Evolutionary conservation across 2,329 filamentous ascomycete species (phyloP), one percentile per base, ranked within the genome.

Genomic region (Pleomassaria siparia): DNA sequence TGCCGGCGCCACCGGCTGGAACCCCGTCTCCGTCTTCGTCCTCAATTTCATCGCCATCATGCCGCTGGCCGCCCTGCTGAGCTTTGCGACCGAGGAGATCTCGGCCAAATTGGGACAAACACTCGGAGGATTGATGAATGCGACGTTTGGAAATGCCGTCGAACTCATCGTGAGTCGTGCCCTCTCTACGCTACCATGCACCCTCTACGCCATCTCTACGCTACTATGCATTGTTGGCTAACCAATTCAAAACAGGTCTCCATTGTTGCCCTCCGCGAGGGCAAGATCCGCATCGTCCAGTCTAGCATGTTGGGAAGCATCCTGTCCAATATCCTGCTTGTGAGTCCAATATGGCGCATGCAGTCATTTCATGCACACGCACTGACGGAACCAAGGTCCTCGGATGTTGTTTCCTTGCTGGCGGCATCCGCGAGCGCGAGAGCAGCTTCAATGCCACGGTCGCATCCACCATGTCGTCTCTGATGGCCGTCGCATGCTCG

Each of bases 241-340:
- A 53, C 39, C n/a, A 13, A 54, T 50, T 44, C n/a, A 39, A 41
- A 43, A 9, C 65, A 92, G 88, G 89, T 95, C 67, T 95, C 89
- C 69, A 92, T 97, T 59, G 87, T 97, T 55, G 94, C 94, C 15
- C 80, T 99, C 37, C 83, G 79, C 56, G 84, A 94, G 60, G 84
- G 85, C 54, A 88, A 97, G 74, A 95, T 96, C 66, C 86, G 92
- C 62, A 91, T 97, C 56, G 92, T 97, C n/a, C 94, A 97, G 74
- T 88, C 92, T 16, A 95, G 90, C 55, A 97, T 97, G 91, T 84
- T 97, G 26, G 92, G 94, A 40, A 95, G 89, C 64, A 95, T 97
- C 60, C 79, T 97, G 30, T 96, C 92, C 56, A 97, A 97, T 72
- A 86, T 96, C 55, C 80, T 97, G 7, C 83, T 97, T 18, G 92